phyloP scores from a whole-genome alignment of 257 asterid species.

The Cynanchum wilfordii region DNA sequence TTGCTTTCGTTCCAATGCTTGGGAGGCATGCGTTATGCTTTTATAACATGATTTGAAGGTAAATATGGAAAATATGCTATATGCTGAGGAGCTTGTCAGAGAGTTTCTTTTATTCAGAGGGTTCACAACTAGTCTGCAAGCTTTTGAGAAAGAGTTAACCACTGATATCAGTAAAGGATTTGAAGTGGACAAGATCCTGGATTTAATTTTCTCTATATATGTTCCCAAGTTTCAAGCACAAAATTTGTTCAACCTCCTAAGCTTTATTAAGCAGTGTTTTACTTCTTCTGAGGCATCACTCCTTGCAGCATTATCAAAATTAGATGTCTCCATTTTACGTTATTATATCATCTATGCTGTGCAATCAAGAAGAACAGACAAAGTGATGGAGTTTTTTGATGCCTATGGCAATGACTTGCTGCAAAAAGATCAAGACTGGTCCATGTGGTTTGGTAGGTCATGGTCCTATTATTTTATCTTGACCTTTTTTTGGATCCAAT shows the following conservation, averaged over 20 bases:
- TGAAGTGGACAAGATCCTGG: conserved; percentile 75
- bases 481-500: not conserved
- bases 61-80: conserved; percentile 67
- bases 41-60: conserved; percentile 7
- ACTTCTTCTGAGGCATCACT: conserved; percentile 47
- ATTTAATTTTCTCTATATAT: conserved; percentile 70
- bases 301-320: conserved; percentile 40
- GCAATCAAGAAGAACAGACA: conserved; percentile 64
- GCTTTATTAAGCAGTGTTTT: conserved; percentile 63
- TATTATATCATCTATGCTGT: conserved; percentile 67
- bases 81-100: conserved; percentile 81
- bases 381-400: conserved; percentile 66
- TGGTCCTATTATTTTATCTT: not conserved
- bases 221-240: conserved; percentile 73
- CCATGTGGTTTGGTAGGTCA: conserved; percentile 80
- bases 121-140: conserved; percentile 66
- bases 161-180: conserved; percentile 84
- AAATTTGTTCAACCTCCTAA: conserved; percentile 61
- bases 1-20: not conserved
- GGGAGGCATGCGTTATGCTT: not conserved
- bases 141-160: conserved; percentile 73
- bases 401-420: conserved; percentile 60
- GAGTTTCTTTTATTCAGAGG: conserved; percentile 89
- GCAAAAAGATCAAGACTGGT: conserved; percentile 67
- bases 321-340: conserved; percentile 62